These are phyloP conservation scores for Penicillium simplicissimum DNA, from an alignment of 495 filamentous ascomycete genomes.

Conservation along the genomic window DNA sequence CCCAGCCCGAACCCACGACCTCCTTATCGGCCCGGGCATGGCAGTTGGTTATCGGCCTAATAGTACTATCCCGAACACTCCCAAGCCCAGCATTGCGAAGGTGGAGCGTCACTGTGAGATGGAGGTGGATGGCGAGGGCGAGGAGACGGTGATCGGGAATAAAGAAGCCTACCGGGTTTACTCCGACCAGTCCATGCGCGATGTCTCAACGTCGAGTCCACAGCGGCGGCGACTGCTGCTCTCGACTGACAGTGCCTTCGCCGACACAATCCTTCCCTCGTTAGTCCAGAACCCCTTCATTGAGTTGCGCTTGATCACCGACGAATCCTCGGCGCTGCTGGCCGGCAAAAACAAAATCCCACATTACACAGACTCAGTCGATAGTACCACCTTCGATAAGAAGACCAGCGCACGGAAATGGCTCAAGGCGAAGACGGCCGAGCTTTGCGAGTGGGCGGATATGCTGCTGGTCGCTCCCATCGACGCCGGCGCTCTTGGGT, in stretches of 20 bases:
- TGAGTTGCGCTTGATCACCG: conserved; percentile 49
- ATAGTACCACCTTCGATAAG: conserved; percentile 48
- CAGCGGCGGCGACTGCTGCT: conserved; percentile 46
- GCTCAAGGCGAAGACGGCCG: conserved; percentile 59
- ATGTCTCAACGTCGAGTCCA: conserved; percentile 10
- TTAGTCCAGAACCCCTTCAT: conserved; percentile 43
- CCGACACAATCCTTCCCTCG: conserved; percentile 42
- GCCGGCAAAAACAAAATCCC: conserved; percentile 47
- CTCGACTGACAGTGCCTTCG: conserved; percentile 48
- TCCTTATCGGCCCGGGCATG: conserved; percentile 20
- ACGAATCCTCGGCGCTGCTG: conserved; percentile 47
- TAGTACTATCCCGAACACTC: background rate
- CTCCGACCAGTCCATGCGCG: conserved; percentile 8
- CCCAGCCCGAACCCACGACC: background rate
- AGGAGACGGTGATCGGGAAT: conserved; percentile 22
- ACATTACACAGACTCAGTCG: conserved; percentile 51
- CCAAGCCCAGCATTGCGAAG: conserved; percentile 16
- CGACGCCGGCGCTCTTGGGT: conserved; percentile 75
- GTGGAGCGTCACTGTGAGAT: conserved; percentile 27
- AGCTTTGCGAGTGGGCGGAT: conserved; percentile 85
- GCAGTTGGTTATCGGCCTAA: conserved; percentile 30
- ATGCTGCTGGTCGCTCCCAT: conserved; percentile 81
- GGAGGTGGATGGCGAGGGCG: conserved; percentile 34
- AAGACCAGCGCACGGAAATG: conserved; percentile 48
- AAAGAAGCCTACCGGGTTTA: conserved; percentile 16